Percentiles rank a stretch among this genome's conserved stretches.
Evolutionary conservation across 2,329 filamentous ascomycete genomes (phyloP).

Genomic region (Setomelanomma holmii): DNA sequence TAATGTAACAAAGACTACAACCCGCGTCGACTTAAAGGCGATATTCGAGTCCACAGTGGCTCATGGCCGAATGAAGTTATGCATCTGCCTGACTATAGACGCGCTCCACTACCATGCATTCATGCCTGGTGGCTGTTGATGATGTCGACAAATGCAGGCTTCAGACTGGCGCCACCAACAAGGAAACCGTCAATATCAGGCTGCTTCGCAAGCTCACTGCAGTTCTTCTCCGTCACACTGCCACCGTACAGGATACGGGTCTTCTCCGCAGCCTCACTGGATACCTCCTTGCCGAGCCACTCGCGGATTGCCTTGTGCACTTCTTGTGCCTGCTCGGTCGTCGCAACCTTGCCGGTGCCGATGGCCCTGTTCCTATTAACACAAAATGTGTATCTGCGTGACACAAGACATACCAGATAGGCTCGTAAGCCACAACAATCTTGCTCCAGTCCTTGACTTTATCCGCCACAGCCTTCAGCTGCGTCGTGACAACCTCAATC

Average conservation of each 20-base stretch:
- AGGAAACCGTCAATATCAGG: conserved; percentile 97
- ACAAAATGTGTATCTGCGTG: background rate
- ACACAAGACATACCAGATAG: conserved; percentile 78
- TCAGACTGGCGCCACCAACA: conserved; percentile 93
- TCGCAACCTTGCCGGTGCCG: conserved; percentile 73
- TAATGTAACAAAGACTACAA: conserved; percentile 1
- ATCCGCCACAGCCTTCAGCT: conserved; percentile 83
- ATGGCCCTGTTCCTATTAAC: conserved; percentile 61
- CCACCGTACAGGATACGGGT: conserved; percentile 97
- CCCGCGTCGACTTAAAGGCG: background rate
- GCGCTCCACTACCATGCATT: conserved; percentile 44
- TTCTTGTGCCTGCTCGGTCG: conserved; percentile 52
- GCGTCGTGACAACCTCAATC: conserved; percentile 81
- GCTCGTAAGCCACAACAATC: conserved; percentile 97
- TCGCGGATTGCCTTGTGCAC: conserved; percentile 79
- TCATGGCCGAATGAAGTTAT: background rate
- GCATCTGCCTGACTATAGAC: conserved; percentile 43
- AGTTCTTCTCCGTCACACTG: conserved; percentile 98
- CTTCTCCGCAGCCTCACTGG: conserved; percentile 79
- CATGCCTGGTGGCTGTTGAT: conserved; percentile 65
- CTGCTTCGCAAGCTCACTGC: conserved; percentile 88
- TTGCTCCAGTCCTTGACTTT: conserved; percentile 87
- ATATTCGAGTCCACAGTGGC: conserved; percentile 1
- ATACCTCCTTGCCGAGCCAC: conserved; percentile 79
- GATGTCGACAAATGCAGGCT: conserved; percentile 85